Percentiles rank a stretch among this genome's conserved stretches.
Conservation (phyloP, 345 rosid species). For the Hevea brasiliensis region DNA sequence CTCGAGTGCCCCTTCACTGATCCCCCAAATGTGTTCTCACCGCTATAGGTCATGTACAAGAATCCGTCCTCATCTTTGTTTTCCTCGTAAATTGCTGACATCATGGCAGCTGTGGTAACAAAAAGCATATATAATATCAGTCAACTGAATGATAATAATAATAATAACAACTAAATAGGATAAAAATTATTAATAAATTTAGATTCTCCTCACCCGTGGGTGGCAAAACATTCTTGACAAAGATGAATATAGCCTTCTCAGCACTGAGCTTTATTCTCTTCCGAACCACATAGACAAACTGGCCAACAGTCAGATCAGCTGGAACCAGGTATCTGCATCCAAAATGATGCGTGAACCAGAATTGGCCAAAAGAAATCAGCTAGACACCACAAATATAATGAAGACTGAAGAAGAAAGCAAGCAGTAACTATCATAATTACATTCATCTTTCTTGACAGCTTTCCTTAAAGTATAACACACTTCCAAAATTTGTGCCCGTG, state of each 20-base stretch:
- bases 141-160: neutral
- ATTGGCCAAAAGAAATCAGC: neutral
- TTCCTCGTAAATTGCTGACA: slow-evolving; percentile 93
- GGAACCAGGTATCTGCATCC: slow-evolving; percentile 70
- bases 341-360: neutral
- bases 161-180: neutral
- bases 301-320: slow-evolving; percentile 83
- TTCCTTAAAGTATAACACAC: neutral
- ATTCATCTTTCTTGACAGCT: neutral
- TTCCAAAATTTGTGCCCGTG: too few relatives aligned
- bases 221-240: slow-evolving; percentile 69
- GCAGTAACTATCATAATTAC: neutral
- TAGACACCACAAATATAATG: too few relatives aligned
- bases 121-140: neutral
- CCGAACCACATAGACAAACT: slow-evolving; percentile 80
- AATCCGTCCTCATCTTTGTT: slow-evolving; percentile 97
- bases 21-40: slow-evolving; percentile 90
- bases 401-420: neutral
- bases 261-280: slow-evolving; percentile 88
- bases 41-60: slow-evolving; percentile 97
- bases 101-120: slow-evolving; percentile 69
- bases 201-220: slow-evolving; percentile 58
- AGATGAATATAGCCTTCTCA: slow-evolving; percentile 82
- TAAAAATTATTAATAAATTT: neutral
- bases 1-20: neutral